Evolutionary conservation across 163 green algal genomes (phyloP).

Genomic region (Chlorella variabilis): DNA sequence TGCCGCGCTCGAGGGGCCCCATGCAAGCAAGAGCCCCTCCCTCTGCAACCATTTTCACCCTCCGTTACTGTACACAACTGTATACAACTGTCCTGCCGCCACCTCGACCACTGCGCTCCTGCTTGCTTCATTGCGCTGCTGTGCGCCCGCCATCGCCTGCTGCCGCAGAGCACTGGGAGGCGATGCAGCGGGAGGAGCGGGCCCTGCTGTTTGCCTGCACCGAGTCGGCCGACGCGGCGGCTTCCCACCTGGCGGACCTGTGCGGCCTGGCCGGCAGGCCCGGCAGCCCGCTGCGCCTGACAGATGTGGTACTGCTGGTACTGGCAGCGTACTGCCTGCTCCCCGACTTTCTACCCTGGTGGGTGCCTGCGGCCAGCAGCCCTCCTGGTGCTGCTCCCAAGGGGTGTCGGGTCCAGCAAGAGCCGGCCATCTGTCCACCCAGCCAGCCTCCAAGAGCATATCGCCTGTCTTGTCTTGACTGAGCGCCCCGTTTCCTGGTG

Average conservation of each 20-base stretch:
- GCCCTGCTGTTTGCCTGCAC: slow-evolving; percentile 52
- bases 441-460: too few relatives aligned
- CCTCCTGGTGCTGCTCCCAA: too few relatives aligned
- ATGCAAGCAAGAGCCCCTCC: background rate
- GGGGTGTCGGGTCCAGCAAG: too few relatives aligned
- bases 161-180: slow-evolving; percentile 45
- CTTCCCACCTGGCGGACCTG: slow-evolving; percentile 24
- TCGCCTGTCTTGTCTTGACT: too few relatives aligned
- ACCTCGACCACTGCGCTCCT: too few relatives aligned
- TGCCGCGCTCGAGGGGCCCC: slow-evolving; percentile 37
- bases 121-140: too few relatives aligned
- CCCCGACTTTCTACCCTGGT: slow-evolving; percentile 32
- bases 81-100: too few relatives aligned
- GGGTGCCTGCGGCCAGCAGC: background rate
- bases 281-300: slow-evolving; percentile 15
- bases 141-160: too few relatives aligned
- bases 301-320: slow-evolving; percentile 14
- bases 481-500: too few relatives aligned
- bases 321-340: slow-evolving; percentile 15
- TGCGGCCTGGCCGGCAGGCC: slow-evolving; percentile 22
- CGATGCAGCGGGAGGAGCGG: slow-evolving; percentile 49
- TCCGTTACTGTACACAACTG: too few relatives aligned
- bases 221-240: slow-evolving; percentile 14
- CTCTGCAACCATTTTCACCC: too few relatives aligned
- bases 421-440: too few relatives aligned